Percentiles rank a stretch among this genome's conserved stretches.
Evolutionary conservation across 371 early-diverging fungal species (phyloP).

Genomic region (Nosema muscidifuracis): DNA sequence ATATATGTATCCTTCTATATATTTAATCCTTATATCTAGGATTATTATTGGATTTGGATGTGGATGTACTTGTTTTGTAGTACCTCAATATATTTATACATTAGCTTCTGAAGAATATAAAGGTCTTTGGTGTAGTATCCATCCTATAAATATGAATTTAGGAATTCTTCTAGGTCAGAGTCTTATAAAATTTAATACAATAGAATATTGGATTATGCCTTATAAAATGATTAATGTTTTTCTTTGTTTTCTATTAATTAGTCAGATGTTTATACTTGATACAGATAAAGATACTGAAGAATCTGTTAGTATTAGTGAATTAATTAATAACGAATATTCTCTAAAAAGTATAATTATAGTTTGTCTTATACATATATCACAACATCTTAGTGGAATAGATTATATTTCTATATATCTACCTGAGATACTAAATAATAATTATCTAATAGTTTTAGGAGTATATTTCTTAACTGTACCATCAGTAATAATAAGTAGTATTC

Average conservation of each 20-base stretch:
- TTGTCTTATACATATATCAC: slow-evolving; percentile 66
- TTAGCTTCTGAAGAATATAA: slow-evolving; percentile 69
- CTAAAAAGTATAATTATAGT: slow-evolving; percentile 57
- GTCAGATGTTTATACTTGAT: slow-evolving; percentile 66
- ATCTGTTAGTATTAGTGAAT: slow-evolving; percentile 66
- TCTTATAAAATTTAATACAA: slow-evolving; percentile 63
- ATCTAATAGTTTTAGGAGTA: slow-evolving; percentile 6
- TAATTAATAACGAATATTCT: slow-evolving; percentile 50
- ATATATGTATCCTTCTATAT: slow-evolving; percentile 1
- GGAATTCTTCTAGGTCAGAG: slow-evolving; percentile 72
- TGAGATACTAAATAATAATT: background rate
- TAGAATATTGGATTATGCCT: background rate
- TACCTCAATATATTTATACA: slow-evolving; percentile 76
- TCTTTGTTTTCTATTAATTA: slow-evolving; percentile 66
- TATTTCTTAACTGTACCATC: slow-evolving; percentile 60
- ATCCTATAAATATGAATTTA: slow-evolving; percentile 66
- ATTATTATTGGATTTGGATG: slow-evolving; percentile 74
- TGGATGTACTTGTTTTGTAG: slow-evolving; percentile 72
- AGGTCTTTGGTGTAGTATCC: slow-evolving; percentile 72
- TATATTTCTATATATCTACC: slow-evolving; percentile 70
- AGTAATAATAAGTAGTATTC: slow-evolving; percentile 65
- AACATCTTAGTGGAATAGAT: slow-evolving; percentile 77
- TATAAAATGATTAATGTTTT: slow-evolving; percentile 65
- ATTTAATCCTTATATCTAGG: slow-evolving; percentile 54
- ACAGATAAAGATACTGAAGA: slow-evolving; percentile 66